These are phyloP conservation scores for Phytopythium kandeliae DNA, from an alignment of 352 stramenopile genomes.

Conservation along the genomic window DNA sequence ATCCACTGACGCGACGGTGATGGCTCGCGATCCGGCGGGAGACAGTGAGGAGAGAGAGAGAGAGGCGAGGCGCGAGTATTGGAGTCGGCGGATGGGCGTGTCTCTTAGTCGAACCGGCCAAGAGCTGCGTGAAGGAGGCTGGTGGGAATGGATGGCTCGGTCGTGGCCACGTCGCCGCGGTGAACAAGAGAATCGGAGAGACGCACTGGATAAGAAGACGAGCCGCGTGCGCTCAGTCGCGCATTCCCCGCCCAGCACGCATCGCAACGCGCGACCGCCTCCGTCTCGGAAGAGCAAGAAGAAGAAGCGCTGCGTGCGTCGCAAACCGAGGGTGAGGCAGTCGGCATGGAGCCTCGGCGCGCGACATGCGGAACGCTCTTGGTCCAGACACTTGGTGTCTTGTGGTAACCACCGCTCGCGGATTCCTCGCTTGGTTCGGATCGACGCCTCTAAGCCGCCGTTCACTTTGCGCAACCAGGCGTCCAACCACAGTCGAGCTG, in stretches of 20 bases:
- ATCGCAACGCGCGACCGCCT: background rate
- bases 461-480: no score
- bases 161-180: no score
- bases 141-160: background rate
- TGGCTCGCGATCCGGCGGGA: no score
- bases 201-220: slow-evolving; percentile 7
- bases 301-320: background rate
- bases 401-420: background rate
- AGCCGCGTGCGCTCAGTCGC: background rate
- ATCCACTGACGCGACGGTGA: background rate
- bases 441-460: no score
- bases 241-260: background rate
- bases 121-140: no score
- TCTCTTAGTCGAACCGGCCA: background rate
- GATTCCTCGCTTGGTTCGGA: background rate
- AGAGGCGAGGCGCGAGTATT: background rate
- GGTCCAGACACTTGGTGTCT: slow-evolving; percentile 1
- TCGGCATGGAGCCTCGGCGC: background rate
- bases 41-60: background rate
- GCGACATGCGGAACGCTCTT: background rate
- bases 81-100: background rate
- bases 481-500: background rate
- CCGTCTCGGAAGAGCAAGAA: background rate
- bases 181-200: no score
- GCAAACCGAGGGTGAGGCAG: background rate